Evolutionary conservation across 805 yeast species (phyloP).

Genomic region (Yamadazyma endophytica): DNA sequence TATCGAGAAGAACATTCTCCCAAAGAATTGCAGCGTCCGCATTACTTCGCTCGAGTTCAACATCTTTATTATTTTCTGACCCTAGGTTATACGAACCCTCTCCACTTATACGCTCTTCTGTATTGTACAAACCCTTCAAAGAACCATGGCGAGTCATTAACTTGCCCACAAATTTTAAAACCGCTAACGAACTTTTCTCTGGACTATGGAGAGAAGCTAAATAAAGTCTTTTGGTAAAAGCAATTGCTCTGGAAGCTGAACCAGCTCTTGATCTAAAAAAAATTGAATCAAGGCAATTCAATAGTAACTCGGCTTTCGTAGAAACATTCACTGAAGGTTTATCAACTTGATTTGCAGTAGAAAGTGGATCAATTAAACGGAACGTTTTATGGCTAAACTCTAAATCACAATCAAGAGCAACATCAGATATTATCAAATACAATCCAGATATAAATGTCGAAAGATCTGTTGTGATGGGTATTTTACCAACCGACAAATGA

Average conservation of each 20-base stretch:
- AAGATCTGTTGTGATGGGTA: conserved; percentile 66
- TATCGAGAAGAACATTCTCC: conserved; percentile 76
- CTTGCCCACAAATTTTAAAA: conserved; percentile 73
- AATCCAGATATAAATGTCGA: conserved; percentile 74
- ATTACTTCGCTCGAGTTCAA: conserved; percentile 70
- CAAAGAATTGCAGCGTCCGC: conserved; percentile 87
- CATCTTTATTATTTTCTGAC: conserved; percentile 46
- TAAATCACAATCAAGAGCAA: conserved; percentile 75
- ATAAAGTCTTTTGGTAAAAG: conserved; percentile 79
- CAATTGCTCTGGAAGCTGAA: conserved; percentile 61
- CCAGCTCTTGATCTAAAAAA: conserved; percentile 76
- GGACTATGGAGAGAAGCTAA: conserved; percentile 70
- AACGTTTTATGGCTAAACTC: conserved; percentile 82
- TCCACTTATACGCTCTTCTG: conserved; percentile 84
- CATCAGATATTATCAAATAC: conserved; percentile 61
- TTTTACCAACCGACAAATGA: conserved; percentile 54
- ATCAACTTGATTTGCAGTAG: conserved; percentile 28
- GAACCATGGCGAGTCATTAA: conserved; percentile 64
- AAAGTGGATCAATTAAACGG: conserved; percentile 74
- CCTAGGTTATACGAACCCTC: conserved; percentile 60
- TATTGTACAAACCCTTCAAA: conserved; percentile 70
- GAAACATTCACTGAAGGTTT: conserved; percentile 81
- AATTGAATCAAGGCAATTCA: conserved; percentile 72
- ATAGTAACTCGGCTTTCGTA: conserved; percentile 80
- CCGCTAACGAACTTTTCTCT: conserved; percentile 79